Evolutionary conservation across 2,329 filamentous ascomycete genomes (phyloP), one percentile per base, ranked within the genome.

Genomic region (Fusarium hostae): DNA sequence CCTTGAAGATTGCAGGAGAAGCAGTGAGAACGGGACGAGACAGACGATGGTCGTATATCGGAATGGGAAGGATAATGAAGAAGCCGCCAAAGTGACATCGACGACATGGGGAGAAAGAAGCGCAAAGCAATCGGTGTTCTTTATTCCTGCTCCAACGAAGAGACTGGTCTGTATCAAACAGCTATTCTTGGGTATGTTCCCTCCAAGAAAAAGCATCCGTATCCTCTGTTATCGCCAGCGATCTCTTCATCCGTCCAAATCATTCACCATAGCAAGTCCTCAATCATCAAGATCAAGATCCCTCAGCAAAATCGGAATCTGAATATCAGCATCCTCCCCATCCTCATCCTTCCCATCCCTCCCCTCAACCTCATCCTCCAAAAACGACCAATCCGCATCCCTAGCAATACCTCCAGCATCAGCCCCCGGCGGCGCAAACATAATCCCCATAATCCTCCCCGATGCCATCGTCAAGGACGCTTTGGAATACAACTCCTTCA

Each of bases 381-480:
- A 22, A 5, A 66, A 58, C 3, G 56, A 28, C 70, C 70, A 73
- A n/a, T 67, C 24, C 2, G 59, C 43, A 15, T 71, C 55, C 9
- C 28, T n/a, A 3, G 47, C 20, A 10, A 26, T 8, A 0, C 50
- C 54, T 1, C 32, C 52, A 20, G 28, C 34, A 3, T 40, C 51
- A 1, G 6, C 35, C 0, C 5, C 11, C 8, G 62, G 43, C 12
- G 70, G 66, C 1, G 56, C 51, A 59, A 73, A 73, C 37, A 72
- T 24, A 22, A 71, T 43, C 0, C 70, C 68, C 30, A 71, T 62
- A 3, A 71, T 41, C 12, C 58, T 40, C 9, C 40, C n/a, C 2
- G 67, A 63, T 0, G 35, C 45, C 0, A 62, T 47, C 2, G 41
- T 45, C 11, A 45, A 7, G 7, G 11, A 37, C 6, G 59, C 45